Base-by-base conservation (phyloP, 352 stramenopile species). In the Globisporangium uncinulatum region DNA sequence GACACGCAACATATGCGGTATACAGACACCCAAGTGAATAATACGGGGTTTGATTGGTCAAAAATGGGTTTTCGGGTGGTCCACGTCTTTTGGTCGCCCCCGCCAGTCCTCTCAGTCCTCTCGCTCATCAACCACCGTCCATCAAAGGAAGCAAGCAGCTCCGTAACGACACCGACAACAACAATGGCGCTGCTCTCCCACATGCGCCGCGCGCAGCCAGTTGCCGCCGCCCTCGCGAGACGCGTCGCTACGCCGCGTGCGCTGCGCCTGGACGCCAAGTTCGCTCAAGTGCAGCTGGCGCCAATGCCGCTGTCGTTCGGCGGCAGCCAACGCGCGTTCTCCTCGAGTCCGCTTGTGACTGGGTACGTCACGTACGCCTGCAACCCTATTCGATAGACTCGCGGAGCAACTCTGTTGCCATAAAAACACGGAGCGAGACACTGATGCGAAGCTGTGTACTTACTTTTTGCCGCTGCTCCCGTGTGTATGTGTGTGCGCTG, bases 171-270 rank as follows among this genome's bases (percentile, higher is more conserved):
- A 58, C 21, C 50, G 43, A 49, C 52, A 54, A 47, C 19, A 48
- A 54, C 47, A 49, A 87, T 85, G 74, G 66, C 71, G 66, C 61
- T 90, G 68, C 62, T 86, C 59, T 64, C 57, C 31, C 57, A 71
- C 51, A 76, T 85, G 80, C 74, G 74, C 60, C 76, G 78, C 50
- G 70, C 83, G 69, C 80, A 87, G 64, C 78, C 78, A 6, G 62
- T 66, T 54, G 62, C 68, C 21, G 53, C 65, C 58, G 63, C 60
- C 32, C 66, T 75, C 46, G 69, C 61, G 39, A 67, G 71, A 54
- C 64, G 54, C 36, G 37, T 62, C 15, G 43, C 59, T 51, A 68
- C 61, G 73, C 19, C 50, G 50, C 19, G 34, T n/a, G 32, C 50
- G 14, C 8, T 59, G 60, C 65, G 64, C 57, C 79, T 84, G 57